Conservation (phyloP, 2,329 filamentous ascomycete genomes). For the Claviceps spartinae region DNA sequence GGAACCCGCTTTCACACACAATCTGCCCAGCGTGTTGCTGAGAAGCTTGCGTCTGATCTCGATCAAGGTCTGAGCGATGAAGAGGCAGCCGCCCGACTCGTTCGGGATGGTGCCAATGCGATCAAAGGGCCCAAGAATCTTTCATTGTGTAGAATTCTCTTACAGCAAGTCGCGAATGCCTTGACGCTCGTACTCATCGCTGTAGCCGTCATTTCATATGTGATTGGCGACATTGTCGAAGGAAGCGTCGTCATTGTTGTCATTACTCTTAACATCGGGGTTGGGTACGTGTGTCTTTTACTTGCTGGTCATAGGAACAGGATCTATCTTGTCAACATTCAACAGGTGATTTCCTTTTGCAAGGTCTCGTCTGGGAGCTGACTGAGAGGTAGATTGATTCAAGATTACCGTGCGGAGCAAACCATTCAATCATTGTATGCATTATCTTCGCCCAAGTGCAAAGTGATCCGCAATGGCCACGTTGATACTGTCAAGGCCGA, state of each 20-base stretch:
- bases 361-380: background rate
- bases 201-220: conserved; percentile 57
- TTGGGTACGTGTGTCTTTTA: conserved; percentile 35
- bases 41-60: conserved; percentile 27
- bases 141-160: conserved; percentile 61
- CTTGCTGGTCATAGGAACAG: background rate
- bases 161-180: conserved; percentile 67
- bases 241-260: conserved; percentile 49
- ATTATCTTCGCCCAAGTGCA: conserved; percentile 44
- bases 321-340: no score
- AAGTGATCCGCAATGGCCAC: conserved; percentile 40
- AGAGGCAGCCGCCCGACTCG: conserved; percentile 52
- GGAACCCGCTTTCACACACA: conserved; percentile 22
- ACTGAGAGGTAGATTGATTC: conserved; percentile 31
- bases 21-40: conserved; percentile 21
- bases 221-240: conserved; percentile 51
- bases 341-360: background rate
- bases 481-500: conserved; percentile 40
- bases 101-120: conserved; percentile 54
- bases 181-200: conserved; percentile 62
- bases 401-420: conserved; percentile 48
- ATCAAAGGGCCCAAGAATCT: conserved; percentile 58
- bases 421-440: conserved; percentile 48
- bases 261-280: conserved; percentile 53
- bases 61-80: conserved; percentile 47